These are phyloP conservation scores for Veloporphyrellus conicus DNA, from an alignment of 1,284 basidiomycete species.

Conservation along the genomic window DNA sequence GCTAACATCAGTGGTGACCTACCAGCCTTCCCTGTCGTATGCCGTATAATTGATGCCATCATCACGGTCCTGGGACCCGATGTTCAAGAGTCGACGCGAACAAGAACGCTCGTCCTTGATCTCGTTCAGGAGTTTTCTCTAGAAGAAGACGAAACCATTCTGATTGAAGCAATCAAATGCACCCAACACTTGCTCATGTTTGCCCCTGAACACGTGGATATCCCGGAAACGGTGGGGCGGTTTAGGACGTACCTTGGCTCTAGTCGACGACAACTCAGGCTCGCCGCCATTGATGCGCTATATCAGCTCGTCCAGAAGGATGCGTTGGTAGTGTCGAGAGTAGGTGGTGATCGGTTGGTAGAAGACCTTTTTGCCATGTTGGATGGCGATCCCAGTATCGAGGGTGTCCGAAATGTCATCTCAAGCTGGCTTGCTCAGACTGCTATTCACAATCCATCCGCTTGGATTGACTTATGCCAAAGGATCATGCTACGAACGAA, in stretches of 20 bases:
- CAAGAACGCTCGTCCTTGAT: slow-evolving; percentile 77
- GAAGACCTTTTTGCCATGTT: slow-evolving; percentile 93
- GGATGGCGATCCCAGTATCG: slow-evolving; percentile 91
- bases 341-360: slow-evolving; percentile 92
- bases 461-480: slow-evolving; percentile 98
- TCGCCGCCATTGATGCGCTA: slow-evolving; percentile 90
- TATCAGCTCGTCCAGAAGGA: slow-evolving; percentile 98
- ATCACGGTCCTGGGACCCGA: slow-evolving; percentile 95
- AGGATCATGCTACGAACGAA: slow-evolving; percentile 90
- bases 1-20: slow-evolving; percentile 88
- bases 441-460: slow-evolving; percentile 85
- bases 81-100: slow-evolving; percentile 83
- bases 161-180: slow-evolving; percentile 92
- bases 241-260: slow-evolving; percentile 78
- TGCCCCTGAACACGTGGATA: slow-evolving; percentile 76
- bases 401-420: slow-evolving; percentile 91
- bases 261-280: slow-evolving; percentile 77
- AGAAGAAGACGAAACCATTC: slow-evolving; percentile 85
- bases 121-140: slow-evolving; percentile 82
- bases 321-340: slow-evolving; percentile 84
- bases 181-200: slow-evolving; percentile 98
- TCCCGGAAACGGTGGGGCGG: slow-evolving; percentile 71
- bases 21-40: slow-evolving; percentile 88
- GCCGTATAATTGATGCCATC: slow-evolving; percentile 87
- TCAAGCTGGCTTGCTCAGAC: slow-evolving; percentile 95